These are phyloP conservation scores for Russula griseocarnosa DNA, from an alignment of 768 basidiomycete genomes.

Conservation along the genomic window DNA sequence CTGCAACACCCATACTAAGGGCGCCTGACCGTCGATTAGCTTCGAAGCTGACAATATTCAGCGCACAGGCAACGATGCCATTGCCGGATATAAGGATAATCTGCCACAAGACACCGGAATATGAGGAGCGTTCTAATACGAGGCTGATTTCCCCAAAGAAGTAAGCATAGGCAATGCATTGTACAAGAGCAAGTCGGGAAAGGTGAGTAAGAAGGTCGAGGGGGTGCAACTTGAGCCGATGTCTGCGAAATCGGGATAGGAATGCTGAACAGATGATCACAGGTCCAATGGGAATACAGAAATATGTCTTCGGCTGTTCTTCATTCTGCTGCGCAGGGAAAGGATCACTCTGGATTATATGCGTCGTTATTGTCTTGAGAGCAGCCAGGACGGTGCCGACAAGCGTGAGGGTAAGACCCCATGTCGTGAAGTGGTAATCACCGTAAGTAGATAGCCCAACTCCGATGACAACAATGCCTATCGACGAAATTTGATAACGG, in stretches of 20 bases:
- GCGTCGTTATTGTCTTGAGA: conserved; percentile 89
- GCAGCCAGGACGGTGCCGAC: conserved; percentile 90
- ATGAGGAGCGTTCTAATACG: conserved; percentile 42
- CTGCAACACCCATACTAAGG: conserved; percentile 86
- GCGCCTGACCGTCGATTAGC: conserved; percentile 93
- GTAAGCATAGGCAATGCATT: conserved; percentile 76
- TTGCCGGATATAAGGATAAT: conserved; percentile 60
- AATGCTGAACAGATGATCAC: conserved; percentile 27
- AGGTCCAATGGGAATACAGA: conserved; percentile 13
- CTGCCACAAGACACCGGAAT: conserved; percentile 24
- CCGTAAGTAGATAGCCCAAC: conserved; percentile 95
- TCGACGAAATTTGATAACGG: conserved; percentile 58
- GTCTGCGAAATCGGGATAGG: conserved; percentile 27
- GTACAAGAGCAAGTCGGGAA: conserved; percentile 86
- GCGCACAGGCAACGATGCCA: conserved; percentile 81
- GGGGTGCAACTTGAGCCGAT: conserved; percentile 54
- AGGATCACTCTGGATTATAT: conserved; percentile 56
- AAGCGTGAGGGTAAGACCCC: conserved; percentile 84
- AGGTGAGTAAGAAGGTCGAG: conserved; percentile 86
- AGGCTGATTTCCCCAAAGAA: conserved; percentile 73
- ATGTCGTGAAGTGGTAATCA: conserved; percentile 86
- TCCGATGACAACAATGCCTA: conserved; percentile 82
- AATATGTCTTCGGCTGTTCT: not conserved
- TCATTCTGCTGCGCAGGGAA: conserved; percentile 27
- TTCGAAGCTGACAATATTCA: conserved; percentile 93